A percentile compares a stretch with the other conserved stretches of the same genome.
phyloP scores from a whole-genome alignment of 495 filamentous ascomycete species.

The Rhypophila decipiens region DNA sequence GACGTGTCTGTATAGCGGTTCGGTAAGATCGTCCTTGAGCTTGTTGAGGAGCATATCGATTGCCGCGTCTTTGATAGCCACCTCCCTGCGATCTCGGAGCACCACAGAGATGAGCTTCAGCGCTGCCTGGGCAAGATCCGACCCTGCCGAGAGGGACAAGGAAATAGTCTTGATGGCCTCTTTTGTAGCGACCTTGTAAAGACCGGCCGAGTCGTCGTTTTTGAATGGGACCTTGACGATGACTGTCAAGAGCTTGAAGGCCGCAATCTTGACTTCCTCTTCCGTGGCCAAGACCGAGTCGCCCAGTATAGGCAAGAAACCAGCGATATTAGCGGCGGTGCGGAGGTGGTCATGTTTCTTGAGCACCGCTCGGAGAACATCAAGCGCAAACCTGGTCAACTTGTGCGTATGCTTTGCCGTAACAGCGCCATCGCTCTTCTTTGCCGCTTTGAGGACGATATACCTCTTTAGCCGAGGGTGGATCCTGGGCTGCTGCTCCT shows the following conservation, averaged over 20 bases:
- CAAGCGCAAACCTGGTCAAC: slow-evolving; percentile 76
- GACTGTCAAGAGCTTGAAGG: slow-evolving; percentile 73
- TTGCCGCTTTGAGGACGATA: slow-evolving; percentile 67
- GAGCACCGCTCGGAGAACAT: slow-evolving; percentile 72
- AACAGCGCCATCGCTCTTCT: slow-evolving; percentile 56
- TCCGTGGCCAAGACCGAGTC: slow-evolving; percentile 75
- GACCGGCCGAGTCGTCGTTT: slow-evolving; percentile 59
- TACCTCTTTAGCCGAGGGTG: slow-evolving; percentile 63
- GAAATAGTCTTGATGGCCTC: slow-evolving; percentile 65
- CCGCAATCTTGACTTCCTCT: slow-evolving; percentile 84
- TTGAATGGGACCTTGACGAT: slow-evolving; percentile 79
- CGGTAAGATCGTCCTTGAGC: slow-evolving; percentile 82
- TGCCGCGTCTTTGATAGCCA: slow-evolving; percentile 70
- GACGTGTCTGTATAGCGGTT: slow-evolving; percentile 82
- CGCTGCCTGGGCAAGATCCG: slow-evolving; percentile 75
- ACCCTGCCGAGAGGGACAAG: slow-evolving; percentile 62
- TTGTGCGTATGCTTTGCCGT: slow-evolving; percentile 77
- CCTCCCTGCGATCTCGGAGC: slow-evolving; percentile 69
- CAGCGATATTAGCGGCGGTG: slow-evolving; percentile 68
- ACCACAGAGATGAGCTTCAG: slow-evolving; percentile 82
- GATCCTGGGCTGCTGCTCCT: slow-evolving; percentile 37
- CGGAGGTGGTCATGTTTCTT: slow-evolving; percentile 74
- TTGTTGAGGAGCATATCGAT: slow-evolving; percentile 78
- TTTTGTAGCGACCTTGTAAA: slow-evolving; percentile 79
- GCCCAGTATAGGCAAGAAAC: slow-evolving; percentile 82